Percentiles rank a stretch among this genome's conserved stretches.
These are phyloP conservation scores for Hymenoscyphus repandus DNA, from an alignment of 2,329 filamentous ascomycete genomes.

Conservation along the genomic window DNA sequence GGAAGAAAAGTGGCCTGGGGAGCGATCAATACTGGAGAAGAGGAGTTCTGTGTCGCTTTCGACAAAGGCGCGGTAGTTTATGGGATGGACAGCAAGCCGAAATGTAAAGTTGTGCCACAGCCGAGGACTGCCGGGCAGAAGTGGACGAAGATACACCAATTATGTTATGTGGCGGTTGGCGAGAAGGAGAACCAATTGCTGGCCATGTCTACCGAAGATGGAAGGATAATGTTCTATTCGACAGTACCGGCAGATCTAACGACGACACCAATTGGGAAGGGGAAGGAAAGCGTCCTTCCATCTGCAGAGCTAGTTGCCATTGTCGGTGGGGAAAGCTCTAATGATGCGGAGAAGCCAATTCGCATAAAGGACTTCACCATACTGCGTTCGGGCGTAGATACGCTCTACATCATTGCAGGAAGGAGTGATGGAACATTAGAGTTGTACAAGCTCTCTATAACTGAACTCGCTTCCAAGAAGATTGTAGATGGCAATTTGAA, in stretches of 20 bases:
- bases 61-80: slow-evolving; percentile 82
- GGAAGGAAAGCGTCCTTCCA: slow-evolving; percentile 43
- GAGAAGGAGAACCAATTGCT: slow-evolving; percentile 54
- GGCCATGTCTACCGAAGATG: slow-evolving; percentile 84
- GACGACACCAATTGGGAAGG: slow-evolving; percentile 27
- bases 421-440: slow-evolving; percentile 84
- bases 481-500: slow-evolving; percentile 16
- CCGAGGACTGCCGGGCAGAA: slow-evolving; percentile 33
- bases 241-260: slow-evolving; percentile 49
- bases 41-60: slow-evolving; percentile 86
- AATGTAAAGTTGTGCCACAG: slow-evolving; percentile 64
- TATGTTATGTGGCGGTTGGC: slow-evolving; percentile 60
- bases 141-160: slow-evolving; percentile 75
- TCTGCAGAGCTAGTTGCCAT: slow-evolving; percentile 67
- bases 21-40: slow-evolving; percentile 55
- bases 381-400: slow-evolving; percentile 34
- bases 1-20: slow-evolving; percentile 81
- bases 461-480: slow-evolving; percentile 32
- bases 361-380: slow-evolving; percentile 88
- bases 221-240: slow-evolving; percentile 77
- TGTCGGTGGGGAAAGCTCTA: slow-evolving; percentile 67
- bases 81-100: slow-evolving; percentile 80
- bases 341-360: slow-evolving; percentile 40
- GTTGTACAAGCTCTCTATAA: slow-evolving; percentile 60
- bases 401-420: slow-evolving; percentile 61